phyloP scores from a whole-genome alignment of 768 basidiomycete species.

The Macrolepiota fuliginosa region DNA sequence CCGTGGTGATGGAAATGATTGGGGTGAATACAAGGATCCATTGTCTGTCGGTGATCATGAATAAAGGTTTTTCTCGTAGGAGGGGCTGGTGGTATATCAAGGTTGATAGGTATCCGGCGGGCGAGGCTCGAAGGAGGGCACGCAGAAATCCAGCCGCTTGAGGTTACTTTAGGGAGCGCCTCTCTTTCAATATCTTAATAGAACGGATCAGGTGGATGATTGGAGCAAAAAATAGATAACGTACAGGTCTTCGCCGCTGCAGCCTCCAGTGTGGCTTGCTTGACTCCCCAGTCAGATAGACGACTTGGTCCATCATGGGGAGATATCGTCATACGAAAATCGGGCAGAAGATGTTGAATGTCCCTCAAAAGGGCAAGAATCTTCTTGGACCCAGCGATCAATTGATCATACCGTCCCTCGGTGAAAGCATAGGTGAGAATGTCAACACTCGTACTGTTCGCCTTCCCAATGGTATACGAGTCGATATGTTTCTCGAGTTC shows the following conservation, averaged over 20 bases:
- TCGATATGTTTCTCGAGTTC: conserved; percentile 36
- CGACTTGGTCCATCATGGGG: conserved; percentile 43
- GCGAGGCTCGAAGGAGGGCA: conserved; percentile 37
- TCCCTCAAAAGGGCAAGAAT: conserved; percentile 35
- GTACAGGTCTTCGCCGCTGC: conserved; percentile 25
- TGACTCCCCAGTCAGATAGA: conserved; percentile 32
- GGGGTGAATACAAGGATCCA: conserved; percentile 52
- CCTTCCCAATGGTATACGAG: conserved; percentile 41
- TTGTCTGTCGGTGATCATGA: conserved; percentile 41
- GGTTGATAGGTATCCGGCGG: conserved; percentile 29
- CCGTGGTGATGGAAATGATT: conserved; percentile 46
- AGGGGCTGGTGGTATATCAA: conserved; percentile 31
- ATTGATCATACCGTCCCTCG: conserved; percentile 32
- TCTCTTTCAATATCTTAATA: conserved; percentile 24
- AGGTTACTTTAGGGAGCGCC: conserved; percentile 31
- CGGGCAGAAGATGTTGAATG: conserved; percentile 39
- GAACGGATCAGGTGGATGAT: not conserved
- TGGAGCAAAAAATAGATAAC: conserved; percentile 10
- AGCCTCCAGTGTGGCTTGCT: conserved; percentile 26
- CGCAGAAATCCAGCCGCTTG: conserved; percentile 37
- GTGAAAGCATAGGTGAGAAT: conserved; percentile 34
- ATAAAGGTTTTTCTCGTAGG: conserved; percentile 44
- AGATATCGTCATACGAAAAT: conserved; percentile 43
- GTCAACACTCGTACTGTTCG: conserved; percentile 21
- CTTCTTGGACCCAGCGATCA: conserved; percentile 28